Evolutionary conservation across 2,329 filamentous ascomycete species (phyloP).

Genomic region (Scedosporium aurantiacum): DNA sequence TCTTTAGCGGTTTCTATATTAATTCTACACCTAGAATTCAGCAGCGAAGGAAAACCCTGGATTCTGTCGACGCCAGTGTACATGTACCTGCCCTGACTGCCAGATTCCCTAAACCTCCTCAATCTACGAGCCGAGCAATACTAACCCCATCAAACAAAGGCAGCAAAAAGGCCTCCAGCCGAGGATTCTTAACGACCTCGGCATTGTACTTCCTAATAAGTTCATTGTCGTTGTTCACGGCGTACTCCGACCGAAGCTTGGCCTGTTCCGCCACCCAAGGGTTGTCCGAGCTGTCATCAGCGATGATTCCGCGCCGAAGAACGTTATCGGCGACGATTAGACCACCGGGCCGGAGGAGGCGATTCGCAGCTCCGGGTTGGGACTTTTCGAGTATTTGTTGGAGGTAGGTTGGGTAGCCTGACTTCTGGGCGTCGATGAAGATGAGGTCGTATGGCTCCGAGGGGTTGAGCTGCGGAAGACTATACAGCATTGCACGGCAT

Average conservation of each 20-base stretch:
- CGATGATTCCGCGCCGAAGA: slow-evolving; percentile 36
- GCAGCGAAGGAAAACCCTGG: no score
- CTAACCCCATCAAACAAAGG: slow-evolving; percentile 32
- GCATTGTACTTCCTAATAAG: slow-evolving; percentile 13
- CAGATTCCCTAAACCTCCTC: neutral
- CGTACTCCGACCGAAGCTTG: slow-evolving; percentile 11
- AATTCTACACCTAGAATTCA: no score
- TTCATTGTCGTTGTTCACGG: slow-evolving; percentile 11
- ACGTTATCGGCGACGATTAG: slow-evolving; percentile 45
- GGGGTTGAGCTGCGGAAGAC: slow-evolving; percentile 21
- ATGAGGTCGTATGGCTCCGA: slow-evolving; percentile 38
- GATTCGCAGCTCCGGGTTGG: slow-evolving; percentile 20
- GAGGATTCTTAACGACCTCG: slow-evolving; percentile 14
- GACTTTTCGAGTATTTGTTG: slow-evolving; percentile 32
- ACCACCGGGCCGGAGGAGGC: slow-evolving; percentile 36
- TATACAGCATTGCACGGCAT: slow-evolving; percentile 9
- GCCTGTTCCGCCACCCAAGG: slow-evolving; percentile 14
- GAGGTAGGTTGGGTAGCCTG: slow-evolving; percentile 38
- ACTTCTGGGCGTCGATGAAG: slow-evolving; percentile 44
- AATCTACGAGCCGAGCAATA: slow-evolving; percentile 26
- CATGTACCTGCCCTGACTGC: no score
- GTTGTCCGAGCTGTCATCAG: slow-evolving; percentile 26
- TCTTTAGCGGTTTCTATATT: no score
- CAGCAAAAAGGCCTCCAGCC: slow-evolving; percentile 28
- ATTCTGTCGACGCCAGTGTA: no score